These are phyloP conservation scores for Salix purpurea DNA, from an alignment of 345 rosid species.

Conservation along the genomic window DNA sequence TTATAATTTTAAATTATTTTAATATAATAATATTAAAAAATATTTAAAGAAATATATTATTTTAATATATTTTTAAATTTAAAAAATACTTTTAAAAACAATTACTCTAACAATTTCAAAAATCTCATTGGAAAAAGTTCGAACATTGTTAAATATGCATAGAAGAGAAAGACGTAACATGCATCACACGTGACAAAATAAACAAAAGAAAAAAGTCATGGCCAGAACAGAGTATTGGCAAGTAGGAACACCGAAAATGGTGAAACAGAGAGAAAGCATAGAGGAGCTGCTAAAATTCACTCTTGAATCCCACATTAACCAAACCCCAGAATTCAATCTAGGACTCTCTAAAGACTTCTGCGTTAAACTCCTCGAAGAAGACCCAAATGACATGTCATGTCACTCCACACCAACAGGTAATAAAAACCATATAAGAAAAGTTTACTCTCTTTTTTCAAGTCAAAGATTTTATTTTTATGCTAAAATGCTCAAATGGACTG, in stretches of 20 bases:
- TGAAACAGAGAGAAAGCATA: neutral
- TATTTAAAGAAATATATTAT: too few species aligned
- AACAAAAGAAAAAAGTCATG: too few species aligned
- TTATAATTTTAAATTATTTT: too few species aligned
- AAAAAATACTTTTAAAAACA: too few species aligned
- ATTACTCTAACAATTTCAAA: too few species aligned
- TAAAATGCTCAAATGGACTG: constrained; percentile 9
- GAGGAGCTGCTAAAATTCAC: neutral
- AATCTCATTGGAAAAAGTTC: too few species aligned
- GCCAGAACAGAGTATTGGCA: neutral
- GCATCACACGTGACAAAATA: too few species aligned
- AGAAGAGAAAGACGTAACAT: too few species aligned
- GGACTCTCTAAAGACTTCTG: neutral
- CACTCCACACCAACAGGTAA: neutral
- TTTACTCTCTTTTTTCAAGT: neutral
- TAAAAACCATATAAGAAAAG: neutral
- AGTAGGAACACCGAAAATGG: neutral
- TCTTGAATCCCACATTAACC: neutral
- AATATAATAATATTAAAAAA: too few species aligned
- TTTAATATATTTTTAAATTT: too few species aligned
- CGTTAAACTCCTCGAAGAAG: neutral
- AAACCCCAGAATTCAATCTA: neutral
- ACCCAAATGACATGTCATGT: neutral
- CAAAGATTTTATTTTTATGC: neutral
- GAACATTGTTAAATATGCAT: too few species aligned